Base-by-base conservation (phyloP, 139 green algal species). In the Chlamydomonas sp. region DNA sequence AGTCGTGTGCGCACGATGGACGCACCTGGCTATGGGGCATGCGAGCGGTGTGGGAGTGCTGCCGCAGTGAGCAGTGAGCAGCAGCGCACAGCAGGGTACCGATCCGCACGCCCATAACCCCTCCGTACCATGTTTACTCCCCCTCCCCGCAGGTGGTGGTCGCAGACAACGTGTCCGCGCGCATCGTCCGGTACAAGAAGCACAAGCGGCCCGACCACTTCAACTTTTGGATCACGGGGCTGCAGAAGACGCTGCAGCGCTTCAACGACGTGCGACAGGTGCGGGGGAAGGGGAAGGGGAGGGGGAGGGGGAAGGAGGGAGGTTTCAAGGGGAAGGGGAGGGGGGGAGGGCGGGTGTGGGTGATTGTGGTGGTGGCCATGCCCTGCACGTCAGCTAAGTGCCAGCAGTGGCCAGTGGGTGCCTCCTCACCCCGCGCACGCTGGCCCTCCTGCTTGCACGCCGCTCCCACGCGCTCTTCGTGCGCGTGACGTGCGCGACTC, bases 191-290 rank as follows among this genome's bases (percentile, higher is more conserved):
- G 48, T 74, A 79, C 67, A 70, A 73, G 57, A 79, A 79, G 58
- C 73, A 79, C 59, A 68, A 68, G 29, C 66, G 73, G 0, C 67
- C 58, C 31, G 59, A 74, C 67, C 65, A 73, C 59, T 79, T 74
- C 73, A 79, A 79, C 43, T 79, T 67, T 65, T 79, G 67, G 67
- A 72, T 79, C 37, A 79, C 73, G 2, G 73, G 73, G 22, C 73
- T 75, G 20, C 73, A 79, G 49, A 74, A 72, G 60, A 62, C 66
- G 6, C 58, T 78, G n/a, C 43, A 49, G 10, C 50, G 33, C 58
- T 78, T 67, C 73, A 73, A 73, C 58, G 73, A 78, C 58, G 66
- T 78, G 20, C 66, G 73, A 16, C 73, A 78, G 58, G 73, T 68
- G 34, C 24, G 60, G 6, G 22, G 54, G 54, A 24, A 35, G 13